phyloP scores from a whole-genome alignment of 345 rosid species.

The Triadica sebifera region DNA sequence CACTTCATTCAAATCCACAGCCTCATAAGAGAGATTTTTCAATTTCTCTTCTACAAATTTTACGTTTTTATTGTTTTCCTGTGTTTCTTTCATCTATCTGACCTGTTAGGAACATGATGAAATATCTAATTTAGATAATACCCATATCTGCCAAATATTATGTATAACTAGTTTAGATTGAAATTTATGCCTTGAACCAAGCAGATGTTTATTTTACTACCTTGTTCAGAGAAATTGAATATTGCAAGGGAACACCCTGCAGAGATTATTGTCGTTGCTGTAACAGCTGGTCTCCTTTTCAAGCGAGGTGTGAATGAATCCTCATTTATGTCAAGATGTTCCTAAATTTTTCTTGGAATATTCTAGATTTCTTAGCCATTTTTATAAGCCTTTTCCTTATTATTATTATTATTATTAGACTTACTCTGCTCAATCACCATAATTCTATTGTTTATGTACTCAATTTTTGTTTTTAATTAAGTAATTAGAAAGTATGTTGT shows the following conservation, averaged over 20 bases:
- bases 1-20: neutral
- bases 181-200: neutral
- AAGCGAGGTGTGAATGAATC: conserved; percentile 53
- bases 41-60: neutral
- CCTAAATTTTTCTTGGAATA: too few relatives aligned
- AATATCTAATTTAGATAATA: neutral
- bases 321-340: neutral
- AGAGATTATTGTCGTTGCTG: conserved; percentile 58
- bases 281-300: conserved; percentile 61
- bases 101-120: too few relatives aligned
- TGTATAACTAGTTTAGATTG: neutral
- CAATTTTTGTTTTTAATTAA: neutral
- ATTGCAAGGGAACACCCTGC: conserved; percentile 69
- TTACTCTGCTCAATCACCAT: neutral
- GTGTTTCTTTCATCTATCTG: too few relatives aligned
- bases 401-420: too few relatives aligned
- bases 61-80: neutral
- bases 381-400: too few relatives aligned
- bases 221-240: conserved; percentile 52
- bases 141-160: neutral
- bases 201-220: neutral
- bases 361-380: neutral
- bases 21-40: neutral
- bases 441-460: neutral
- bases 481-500: conserved; percentile 6